Evolutionary conservation across 2,329 filamentous ascomycete genomes (phyloP).

Genomic region (Penicillium carneum): DNA sequence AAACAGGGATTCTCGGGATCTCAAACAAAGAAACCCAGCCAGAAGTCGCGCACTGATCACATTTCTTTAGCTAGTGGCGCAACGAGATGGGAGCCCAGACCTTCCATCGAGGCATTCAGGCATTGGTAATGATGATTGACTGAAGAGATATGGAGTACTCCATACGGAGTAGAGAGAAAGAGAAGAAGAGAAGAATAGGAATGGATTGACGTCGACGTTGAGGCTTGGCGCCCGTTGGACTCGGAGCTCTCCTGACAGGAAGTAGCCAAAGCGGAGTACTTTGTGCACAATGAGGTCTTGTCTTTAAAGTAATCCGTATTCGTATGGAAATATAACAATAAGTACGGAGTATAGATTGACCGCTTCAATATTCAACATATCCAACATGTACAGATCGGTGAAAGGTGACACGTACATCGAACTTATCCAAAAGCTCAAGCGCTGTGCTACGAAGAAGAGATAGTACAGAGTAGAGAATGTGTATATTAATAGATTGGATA

Average conservation of each 20-base stretch:
- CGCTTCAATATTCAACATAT: neutral
- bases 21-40: slow-evolving; percentile 19
- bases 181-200: neutral
- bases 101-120: neutral
- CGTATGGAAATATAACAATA: neutral
- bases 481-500: neutral
- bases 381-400: neutral
- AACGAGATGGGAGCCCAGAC: neutral
- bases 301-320: no score
- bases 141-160: neutral
- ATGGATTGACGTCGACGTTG: neutral
- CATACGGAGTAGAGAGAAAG: neutral
- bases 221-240: neutral
- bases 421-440: neutral
- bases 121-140: neutral
- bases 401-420: neutral
- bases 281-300: neutral
- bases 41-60: slow-evolving; percentile 9
- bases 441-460: neutral
- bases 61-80: slow-evolving; percentile 9
- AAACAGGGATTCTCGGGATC: slow-evolving; percentile 17
- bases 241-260: neutral
- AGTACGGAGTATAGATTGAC: neutral
- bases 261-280: neutral
- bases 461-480: no score